These are phyloP conservation scores for Pythium utonaiense DNA, from an alignment of 352 stramenopile species.

Conservation along the genomic window DNA sequence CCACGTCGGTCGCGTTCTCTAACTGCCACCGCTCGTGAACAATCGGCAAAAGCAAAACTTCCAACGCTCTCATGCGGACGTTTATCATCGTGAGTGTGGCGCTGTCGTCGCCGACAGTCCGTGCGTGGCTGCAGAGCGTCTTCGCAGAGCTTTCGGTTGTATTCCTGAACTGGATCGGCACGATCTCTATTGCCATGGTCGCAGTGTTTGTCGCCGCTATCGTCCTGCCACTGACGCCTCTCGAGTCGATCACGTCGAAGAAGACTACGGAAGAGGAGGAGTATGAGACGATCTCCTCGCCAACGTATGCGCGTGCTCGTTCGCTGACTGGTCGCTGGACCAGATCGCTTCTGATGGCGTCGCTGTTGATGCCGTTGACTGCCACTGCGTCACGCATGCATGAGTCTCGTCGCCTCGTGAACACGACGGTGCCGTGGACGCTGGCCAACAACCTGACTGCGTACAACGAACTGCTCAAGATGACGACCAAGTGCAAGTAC, in stretches of 20 bases:
- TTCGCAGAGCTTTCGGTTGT: constrained; percentile 63
- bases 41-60: background rate
- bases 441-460: constrained; percentile 37
- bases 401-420: constrained; percentile 22
- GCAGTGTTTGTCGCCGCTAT: constrained; percentile 31
- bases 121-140: constrained; percentile 47
- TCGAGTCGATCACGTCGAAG: constrained; percentile 16
- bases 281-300: background rate
- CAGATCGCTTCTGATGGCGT: constrained; percentile 35
- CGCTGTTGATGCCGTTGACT: constrained; percentile 31
- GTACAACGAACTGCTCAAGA: constrained; percentile 34
- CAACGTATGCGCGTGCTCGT: background rate
- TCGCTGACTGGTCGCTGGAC: background rate
- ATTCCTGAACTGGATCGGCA: constrained; percentile 53
- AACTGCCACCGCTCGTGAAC: background rate
- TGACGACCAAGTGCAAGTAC: constrained; percentile 66
- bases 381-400: constrained; percentile 1
- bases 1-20: background rate
- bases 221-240: constrained; percentile 3
- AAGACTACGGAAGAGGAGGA: constrained; percentile 1
- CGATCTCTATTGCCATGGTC: constrained; percentile 26
- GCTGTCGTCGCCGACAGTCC: constrained; percentile 51
- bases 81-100: constrained; percentile 50
- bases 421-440: constrained; percentile 28
- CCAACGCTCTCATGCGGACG: constrained; percentile 37